These are phyloP conservation scores for Galeopsis tetrahit DNA, from an alignment of 257 asterid species.

Conservation along the genomic window DNA sequence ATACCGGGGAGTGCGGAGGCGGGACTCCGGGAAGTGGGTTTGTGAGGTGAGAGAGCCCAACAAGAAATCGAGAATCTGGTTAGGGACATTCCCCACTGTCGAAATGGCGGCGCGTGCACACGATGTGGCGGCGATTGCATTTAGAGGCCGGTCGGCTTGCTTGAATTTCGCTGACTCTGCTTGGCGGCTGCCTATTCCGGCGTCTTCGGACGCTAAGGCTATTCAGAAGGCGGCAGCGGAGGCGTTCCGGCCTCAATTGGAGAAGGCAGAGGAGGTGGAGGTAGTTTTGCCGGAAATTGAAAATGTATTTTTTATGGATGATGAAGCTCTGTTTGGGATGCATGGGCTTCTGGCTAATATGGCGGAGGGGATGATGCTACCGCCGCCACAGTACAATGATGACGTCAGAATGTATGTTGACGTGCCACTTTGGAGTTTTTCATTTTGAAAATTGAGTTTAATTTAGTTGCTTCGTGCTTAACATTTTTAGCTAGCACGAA, in stretches of 20 bases:
- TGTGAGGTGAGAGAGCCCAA: conserved; percentile 75
- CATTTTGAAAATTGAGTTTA: conserved; percentile 19
- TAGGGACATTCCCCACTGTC: conserved; percentile 67
- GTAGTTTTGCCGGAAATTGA: background rate
- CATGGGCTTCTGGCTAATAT: conserved; percentile 44
- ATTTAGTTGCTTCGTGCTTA: too few species aligned
- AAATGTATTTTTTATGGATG: conserved; percentile 31
- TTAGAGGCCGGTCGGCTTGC: conserved; percentile 62
- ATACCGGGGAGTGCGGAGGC: conserved; percentile 60
- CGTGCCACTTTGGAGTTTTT: conserved; percentile 49
- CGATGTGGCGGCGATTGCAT: conserved; percentile 76
- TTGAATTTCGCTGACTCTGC: conserved; percentile 76
- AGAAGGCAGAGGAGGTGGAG: background rate
- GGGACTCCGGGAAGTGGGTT: conserved; percentile 72
- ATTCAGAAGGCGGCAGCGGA: conserved; percentile 69
- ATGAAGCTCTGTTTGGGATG: conserved; percentile 53
- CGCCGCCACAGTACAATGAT: conserved; percentile 49
- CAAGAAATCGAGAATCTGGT: conserved; percentile 74
- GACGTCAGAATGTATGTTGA: conserved; percentile 33
- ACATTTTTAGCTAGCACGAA: too few species aligned
- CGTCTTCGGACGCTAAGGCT: conserved; percentile 51
- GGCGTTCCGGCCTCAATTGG: conserved; percentile 40
- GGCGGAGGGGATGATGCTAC: conserved; percentile 68
- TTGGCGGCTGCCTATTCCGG: conserved; percentile 60
- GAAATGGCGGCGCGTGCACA: conserved; percentile 85